Evolutionary conservation across 306 rosid species (phyloP).

Genomic region (Pyrus bretschneideri): DNA sequence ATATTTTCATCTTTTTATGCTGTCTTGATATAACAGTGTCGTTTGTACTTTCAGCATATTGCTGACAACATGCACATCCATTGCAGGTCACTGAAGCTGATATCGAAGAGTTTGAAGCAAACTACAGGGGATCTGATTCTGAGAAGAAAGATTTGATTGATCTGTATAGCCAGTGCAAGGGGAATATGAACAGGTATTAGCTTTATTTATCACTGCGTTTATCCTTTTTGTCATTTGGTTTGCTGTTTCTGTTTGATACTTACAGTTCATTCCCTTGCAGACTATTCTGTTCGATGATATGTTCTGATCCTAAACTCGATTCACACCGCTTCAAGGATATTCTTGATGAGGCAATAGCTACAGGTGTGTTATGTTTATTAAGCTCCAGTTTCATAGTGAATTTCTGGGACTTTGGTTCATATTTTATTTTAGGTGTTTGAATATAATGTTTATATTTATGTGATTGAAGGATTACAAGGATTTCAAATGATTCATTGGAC

Average conservation of each 20-base stretch:
- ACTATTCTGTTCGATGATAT: conserved; percentile 91
- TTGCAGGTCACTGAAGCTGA: conserved; percentile 79
- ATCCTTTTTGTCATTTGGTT: not conserved
- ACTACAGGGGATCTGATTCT: conserved; percentile 74
- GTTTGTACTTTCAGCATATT: not conserved
- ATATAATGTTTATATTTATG: not conserved
- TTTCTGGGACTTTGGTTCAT: not conserved
- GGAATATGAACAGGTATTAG: conserved; percentile 70
- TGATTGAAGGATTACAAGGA: not conserved
- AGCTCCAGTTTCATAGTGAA: conserved; percentile 5
- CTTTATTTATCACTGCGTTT: conserved; percentile 23
- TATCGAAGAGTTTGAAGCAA: conserved; percentile 80
- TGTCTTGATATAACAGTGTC: not conserved
- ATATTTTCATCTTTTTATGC: not conserved
- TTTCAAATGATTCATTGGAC: not conserved
- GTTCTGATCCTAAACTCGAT: conserved; percentile 86
- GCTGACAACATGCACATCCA: not conserved
- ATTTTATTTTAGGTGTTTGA: not conserved
- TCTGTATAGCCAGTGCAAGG: conserved; percentile 60
- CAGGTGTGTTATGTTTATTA: conserved; percentile 44
- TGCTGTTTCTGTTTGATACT: conserved; percentile 8
- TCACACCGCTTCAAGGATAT: conserved; percentile 78
- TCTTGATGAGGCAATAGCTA: conserved; percentile 59
- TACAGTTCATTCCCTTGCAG: conserved; percentile 32
- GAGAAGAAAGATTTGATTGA: conserved; percentile 76